Base-by-base conservation (phyloP, 2,329 filamentous ascomycete species). In the Phaeophleospora eucalypticola region DNA sequence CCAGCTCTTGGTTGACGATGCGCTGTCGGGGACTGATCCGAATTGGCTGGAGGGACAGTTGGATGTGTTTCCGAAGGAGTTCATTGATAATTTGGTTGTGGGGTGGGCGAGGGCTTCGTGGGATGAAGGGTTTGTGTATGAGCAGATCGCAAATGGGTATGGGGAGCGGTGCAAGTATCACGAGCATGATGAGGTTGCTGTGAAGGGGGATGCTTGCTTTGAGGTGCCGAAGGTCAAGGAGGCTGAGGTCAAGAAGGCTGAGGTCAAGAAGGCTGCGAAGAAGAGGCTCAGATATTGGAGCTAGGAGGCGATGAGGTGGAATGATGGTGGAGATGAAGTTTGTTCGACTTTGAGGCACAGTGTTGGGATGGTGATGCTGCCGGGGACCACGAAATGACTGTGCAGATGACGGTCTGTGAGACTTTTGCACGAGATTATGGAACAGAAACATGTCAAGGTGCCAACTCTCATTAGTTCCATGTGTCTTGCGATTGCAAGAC, bases 131-230 rank as follows among this genome's bases (percentile, higher is more conserved):
- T 4, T 33, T 19, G 17, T 18, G 40, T 17, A 17, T 12, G 18
- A n/a, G 27, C 8, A 9, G 15, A 8, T 19, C 3, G n/a, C 3
- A 15, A n/a, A n/a, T n/a, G n/a, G n/a, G n/a, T n/a, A 34, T 18
- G 20, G 18, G 24, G 6, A 7, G 16, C 17, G 3, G 7, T 53
- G 51, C 18, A 34, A 20, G 1, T 51, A 51, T 18, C 51, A 53
- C 20, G 48, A 51, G 38, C 51, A 53, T 21, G 48, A 51, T 4
- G 51, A 40, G 1, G n/a, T n/a, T n/a, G n/a, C n/a, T n/a, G n/a
- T n/a, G n/a, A n/a, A n/a, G n/a, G n/a, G n/a, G n/a, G n/a, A n/a
- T n/a, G n/a, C n/a, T n/a, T n/a, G n/a, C n/a, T n/a, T n/a, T n/a
- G 48, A 51, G 10, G 29, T 44, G 10, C 36, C 21, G 14, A 16